Base-by-base conservation (phyloP, 345 rosid genomes). In the Populus alba region DNA sequence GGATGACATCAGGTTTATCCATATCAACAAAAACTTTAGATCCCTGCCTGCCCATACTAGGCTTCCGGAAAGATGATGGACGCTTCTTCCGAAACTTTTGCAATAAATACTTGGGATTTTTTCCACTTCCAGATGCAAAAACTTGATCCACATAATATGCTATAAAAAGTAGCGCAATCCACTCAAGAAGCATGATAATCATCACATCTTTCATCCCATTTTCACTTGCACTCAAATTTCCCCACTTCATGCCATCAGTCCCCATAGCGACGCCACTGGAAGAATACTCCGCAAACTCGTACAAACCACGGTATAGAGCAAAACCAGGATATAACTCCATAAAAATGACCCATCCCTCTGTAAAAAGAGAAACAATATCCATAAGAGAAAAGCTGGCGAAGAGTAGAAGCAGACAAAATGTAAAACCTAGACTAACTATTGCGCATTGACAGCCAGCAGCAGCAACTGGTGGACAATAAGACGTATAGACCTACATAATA, bases 321-420 rank as follows among this genome's bases (percentile, higher is more conserved):
- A 93, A 95, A 55, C 98, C 97, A 29, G 99, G 99, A 85, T 84
- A 95, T 57, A 95, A 49, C 89, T 95, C 96, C 90, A 95, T 43
- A n/a, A 83, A 75, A 55, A 82, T 73, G 73, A 93, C 83, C 97
- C 94, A 90, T 35, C 79, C 78, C 79, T 90, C 99, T 95, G 82
- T 69, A 85, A 75, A 43, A 79, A 71, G 63, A 78, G 55, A 84
- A 70, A 70, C 41, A 55, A 18, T 31, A 59, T 49, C 65, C 68
- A 38, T 31, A 57, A 68, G 69, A 66, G 70, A 39, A 38, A 49
- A 43, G 43, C 69, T 41, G 70, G 43, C 11, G 61, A 49, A 49
- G 70, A 47, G 71, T 39, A 29, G 16, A 79, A 23, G 53, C 12
- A 51, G 23, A 43, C 5, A 55, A n/a, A 33, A 53, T 22, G 45